Percentiles rank a stretch among this genome's conserved stretches.
Evolutionary conservation across 805 yeast genomes (phyloP).

Genomic region (Candida berthetii): DNA sequence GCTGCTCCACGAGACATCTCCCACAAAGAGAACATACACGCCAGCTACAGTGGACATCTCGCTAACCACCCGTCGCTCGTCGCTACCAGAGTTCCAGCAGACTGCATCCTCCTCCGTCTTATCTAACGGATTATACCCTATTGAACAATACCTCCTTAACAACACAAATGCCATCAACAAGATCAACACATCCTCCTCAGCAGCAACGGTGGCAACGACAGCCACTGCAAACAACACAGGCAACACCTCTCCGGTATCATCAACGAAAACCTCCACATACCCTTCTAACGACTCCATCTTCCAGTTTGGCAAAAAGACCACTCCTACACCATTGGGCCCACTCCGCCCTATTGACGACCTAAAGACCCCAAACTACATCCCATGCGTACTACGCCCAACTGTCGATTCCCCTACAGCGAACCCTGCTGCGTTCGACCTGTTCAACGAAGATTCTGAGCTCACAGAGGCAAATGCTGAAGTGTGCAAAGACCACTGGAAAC

Average conservation of each 20-base stretch:
- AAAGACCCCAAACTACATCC: slow-evolving; percentile 69
- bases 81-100: background rate
- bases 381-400: slow-evolving; percentile 60
- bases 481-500: slow-evolving; percentile 52
- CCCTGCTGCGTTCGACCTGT: background rate
- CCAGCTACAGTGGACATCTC: slow-evolving; percentile 5
- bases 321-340: slow-evolving; percentile 14
- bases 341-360: slow-evolving; percentile 64
- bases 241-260: background rate
- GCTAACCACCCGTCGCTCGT: background rate
- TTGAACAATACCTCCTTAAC: background rate
- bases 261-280: slow-evolving; percentile 12
- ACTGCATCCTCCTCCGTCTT: slow-evolving; percentile 1
- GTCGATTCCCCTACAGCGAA: background rate
- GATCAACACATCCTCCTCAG: background rate
- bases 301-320: slow-evolving; percentile 8
- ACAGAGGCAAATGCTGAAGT: background rate
- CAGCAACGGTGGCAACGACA: background rate
- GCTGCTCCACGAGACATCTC: background rate
- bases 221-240: background rate
- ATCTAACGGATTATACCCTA: background rate
- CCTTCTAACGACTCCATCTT: slow-evolving; percentile 15
- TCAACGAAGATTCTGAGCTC: background rate
- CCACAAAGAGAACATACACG: background rate
- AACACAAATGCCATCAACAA: background rate